Evolutionary conservation across 164 flowering plant genomes (phyloP).

Genomic region (Vitis amurensis): DNA sequence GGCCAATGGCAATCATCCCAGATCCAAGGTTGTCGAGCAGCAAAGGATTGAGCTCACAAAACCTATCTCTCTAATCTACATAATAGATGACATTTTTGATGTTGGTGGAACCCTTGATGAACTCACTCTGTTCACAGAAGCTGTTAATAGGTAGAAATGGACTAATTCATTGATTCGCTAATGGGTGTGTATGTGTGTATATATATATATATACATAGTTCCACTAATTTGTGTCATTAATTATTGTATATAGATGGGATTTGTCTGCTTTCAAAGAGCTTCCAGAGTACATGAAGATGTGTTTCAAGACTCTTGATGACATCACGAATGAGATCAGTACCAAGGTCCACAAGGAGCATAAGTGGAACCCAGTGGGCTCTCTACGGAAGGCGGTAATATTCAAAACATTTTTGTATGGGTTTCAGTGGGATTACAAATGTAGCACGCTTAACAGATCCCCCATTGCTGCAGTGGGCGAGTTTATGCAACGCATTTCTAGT

Average conservation of each 20-base stretch:
- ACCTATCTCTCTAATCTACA: constrained; percentile 41
- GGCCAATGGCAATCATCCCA: constrained; percentile 34
- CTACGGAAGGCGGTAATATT: constrained; percentile 30
- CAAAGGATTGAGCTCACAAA: constrained; percentile 51
- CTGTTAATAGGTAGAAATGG: constrained; percentile 37
- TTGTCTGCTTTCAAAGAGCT: constrained; percentile 6
- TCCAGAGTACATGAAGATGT: constrained; percentile 33
- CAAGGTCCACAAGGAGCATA: constrained; percentile 24
- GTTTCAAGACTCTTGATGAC: constrained; percentile 28
- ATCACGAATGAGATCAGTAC: constrained; percentile 27
- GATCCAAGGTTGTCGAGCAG: constrained; percentile 41
- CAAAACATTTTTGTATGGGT: too few relatives aligned
- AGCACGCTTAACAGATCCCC: too few relatives aligned
- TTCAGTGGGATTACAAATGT: too few relatives aligned
- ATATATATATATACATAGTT: neutral
- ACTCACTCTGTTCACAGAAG: constrained; percentile 52
- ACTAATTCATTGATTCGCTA: neutral
- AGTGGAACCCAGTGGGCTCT: constrained; percentile 42
- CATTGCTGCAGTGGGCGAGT: too few relatives aligned
- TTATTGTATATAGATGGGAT: constrained; percentile 19
- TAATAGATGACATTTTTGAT: constrained; percentile 72
- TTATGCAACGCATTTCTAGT: too few relatives aligned
- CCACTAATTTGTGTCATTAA: too few relatives aligned
- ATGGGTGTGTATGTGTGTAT: neutral
- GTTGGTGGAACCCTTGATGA: constrained; percentile 51